phyloP scores from a whole-genome alignment of 2,329 filamentous ascomycete species.

The Huntiella moniliformis region DNA sequence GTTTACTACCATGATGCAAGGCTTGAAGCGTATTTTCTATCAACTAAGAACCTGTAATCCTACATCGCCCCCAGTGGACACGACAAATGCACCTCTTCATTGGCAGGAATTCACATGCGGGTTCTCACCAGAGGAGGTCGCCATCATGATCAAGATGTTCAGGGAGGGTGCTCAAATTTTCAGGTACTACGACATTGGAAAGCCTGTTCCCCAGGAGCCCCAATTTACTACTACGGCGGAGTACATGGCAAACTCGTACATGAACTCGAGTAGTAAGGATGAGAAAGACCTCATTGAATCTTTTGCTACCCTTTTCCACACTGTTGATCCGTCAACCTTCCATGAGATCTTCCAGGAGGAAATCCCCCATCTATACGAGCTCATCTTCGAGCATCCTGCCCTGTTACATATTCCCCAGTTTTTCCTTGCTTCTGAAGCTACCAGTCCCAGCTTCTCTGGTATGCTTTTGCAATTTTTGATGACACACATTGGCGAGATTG shows the following conservation, averaged over 20 bases:
- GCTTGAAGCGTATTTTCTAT: slow-evolving; percentile 77
- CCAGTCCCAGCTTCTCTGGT: slow-evolving; percentile 89
- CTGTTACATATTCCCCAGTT: slow-evolving; percentile 93
- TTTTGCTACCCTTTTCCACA: slow-evolving; percentile 96
- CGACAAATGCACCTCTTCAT: slow-evolving; percentile 61
- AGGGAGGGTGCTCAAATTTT: slow-evolving; percentile 92
- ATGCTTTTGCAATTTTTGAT: slow-evolving; percentile 97
- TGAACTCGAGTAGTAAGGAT: slow-evolving; percentile 82
- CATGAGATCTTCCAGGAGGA: slow-evolving; percentile 97
- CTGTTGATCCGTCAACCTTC: slow-evolving; percentile 94
- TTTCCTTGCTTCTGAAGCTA: slow-evolving; percentile 95
- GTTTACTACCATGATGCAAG: slow-evolving; percentile 91
- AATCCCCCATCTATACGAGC: slow-evolving; percentile 88
- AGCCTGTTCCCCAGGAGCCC: slow-evolving; percentile 24
- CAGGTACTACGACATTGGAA: slow-evolving; percentile 86
- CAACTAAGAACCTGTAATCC: slow-evolving; percentile 80
- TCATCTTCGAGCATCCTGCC: slow-evolving; percentile 93
- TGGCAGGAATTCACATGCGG: slow-evolving; percentile 94
- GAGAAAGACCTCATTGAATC: slow-evolving; percentile 95
- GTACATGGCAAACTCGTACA: slow-evolving; percentile 86
- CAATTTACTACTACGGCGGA: slow-evolving; percentile 50
- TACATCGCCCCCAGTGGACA: slow-evolving; percentile 40
- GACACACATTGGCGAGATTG: slow-evolving; percentile 89
- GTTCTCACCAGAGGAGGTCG: slow-evolving; percentile 91
- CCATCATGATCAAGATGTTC: slow-evolving; percentile 92